phyloP scores from a whole-genome alignment of 2,329 filamentous ascomycete genomes.

The Alternaria gansuensis region DNA sequence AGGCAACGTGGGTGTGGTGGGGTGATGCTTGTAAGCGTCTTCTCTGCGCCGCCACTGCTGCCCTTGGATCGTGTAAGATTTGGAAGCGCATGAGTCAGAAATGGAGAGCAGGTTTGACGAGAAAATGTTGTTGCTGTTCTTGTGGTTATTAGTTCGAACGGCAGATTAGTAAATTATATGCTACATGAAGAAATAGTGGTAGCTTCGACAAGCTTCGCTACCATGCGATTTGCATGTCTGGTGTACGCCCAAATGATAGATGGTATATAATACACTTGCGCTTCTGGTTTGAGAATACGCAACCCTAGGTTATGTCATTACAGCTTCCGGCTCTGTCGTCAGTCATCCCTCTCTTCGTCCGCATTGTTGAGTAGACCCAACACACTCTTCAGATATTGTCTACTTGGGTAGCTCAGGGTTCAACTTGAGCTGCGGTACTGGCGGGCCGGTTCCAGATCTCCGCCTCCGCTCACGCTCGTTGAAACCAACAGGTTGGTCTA shows the following conservation, averaged over 20 bases:
- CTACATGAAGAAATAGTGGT: conserved; percentile 4
- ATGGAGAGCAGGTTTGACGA: not conserved
- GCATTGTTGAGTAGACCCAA: not conserved
- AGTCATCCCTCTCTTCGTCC: conserved; percentile 13
- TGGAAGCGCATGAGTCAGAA: not conserved
- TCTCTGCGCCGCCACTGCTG: conserved; percentile 8
- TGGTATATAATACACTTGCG: conserved; percentile 19
- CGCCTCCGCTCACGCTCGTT: conserved; percentile 68
- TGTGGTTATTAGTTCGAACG: not conserved
- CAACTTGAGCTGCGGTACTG: conserved; percentile 50
- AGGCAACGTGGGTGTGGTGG: conserved; percentile 8
- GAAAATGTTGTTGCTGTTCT: not conserved
- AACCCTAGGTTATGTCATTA: conserved; percentile 18
- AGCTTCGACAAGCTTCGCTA: conserved; percentile 1
- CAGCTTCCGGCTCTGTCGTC: conserved; percentile 17
- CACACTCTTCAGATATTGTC: not conserved
- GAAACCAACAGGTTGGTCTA: conserved; percentile 56
- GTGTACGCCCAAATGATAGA: conserved; percentile 8
- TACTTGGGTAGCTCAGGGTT: conserved; percentile 36
- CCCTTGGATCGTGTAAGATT: conserved; percentile 4
- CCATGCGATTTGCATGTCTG: conserved; percentile 1
- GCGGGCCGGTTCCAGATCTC: conserved; percentile 68
- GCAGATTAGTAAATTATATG: conserved; percentile 5
- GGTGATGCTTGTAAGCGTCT: conserved; percentile 7
- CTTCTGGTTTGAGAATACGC: conserved; percentile 7